phyloP scores from a whole-genome alignment of 2,329 filamentous ascomycete species.

The Aspergillus tubingensis region DNA sequence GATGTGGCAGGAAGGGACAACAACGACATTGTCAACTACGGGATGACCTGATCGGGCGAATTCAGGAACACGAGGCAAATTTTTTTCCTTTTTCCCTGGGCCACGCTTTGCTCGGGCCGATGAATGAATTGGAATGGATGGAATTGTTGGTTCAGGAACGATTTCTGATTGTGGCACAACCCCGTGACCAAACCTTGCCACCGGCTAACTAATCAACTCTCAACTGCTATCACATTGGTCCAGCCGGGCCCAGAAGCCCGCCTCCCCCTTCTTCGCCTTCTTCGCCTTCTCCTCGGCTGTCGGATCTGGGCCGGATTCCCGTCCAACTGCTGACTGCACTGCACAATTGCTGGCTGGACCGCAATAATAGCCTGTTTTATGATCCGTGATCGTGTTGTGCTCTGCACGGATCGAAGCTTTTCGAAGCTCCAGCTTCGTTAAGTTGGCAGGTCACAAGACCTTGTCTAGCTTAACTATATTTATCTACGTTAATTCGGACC shows the following conservation, averaged over 20 bases:
- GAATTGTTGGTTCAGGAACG: not conserved
- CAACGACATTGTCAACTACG: not conserved
- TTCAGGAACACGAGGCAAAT: not conserved
- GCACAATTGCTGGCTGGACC: too few species aligned
- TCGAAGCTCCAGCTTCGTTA: too few species aligned
- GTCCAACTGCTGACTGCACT: not conserved
- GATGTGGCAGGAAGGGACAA: not conserved
- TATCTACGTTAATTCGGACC: too few species aligned
- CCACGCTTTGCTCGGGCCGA: not conserved
- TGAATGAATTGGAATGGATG: too few species aligned
- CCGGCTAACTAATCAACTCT: not conserved
- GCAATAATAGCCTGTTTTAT: too few species aligned
- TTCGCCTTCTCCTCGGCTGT: not conserved
- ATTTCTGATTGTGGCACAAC: not conserved
- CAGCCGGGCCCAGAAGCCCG: not conserved
- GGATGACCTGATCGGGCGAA: not conserved
- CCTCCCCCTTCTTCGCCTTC: not conserved
- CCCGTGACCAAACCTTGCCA: conserved; percentile 1
- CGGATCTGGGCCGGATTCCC: not conserved
- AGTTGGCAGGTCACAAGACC: too few species aligned
- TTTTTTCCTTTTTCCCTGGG: not conserved
- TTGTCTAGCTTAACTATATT: too few species aligned
- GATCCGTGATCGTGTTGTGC: too few species aligned
- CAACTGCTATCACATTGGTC: not conserved
- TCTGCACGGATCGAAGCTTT: too few species aligned